These are phyloP conservation scores for Colletotrichum graminicola DNA, from an alignment of 2,329 filamentous ascomycete species.

Conservation along the genomic window DNA sequence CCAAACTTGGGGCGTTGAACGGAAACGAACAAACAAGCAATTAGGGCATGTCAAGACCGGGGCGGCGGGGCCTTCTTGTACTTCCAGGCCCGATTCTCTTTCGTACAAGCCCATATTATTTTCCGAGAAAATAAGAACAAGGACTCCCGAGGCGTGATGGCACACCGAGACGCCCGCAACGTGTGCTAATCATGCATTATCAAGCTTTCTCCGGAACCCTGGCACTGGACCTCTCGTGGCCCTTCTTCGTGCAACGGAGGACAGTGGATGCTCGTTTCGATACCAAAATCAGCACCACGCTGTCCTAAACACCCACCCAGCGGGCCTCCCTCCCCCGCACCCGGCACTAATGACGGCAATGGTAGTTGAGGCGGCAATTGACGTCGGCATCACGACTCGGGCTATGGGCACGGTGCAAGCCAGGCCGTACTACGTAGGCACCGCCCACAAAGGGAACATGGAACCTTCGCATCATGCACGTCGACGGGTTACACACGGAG, in stretches of 20 bases:
- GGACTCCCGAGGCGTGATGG: neutral
- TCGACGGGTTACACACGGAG: conserved; percentile 2
- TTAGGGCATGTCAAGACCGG: conserved; percentile 3
- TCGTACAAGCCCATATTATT: conserved; percentile 1
- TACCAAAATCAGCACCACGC: neutral
- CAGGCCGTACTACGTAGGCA: neutral
- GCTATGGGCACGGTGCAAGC: conserved; percentile 2
- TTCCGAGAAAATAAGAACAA: neutral
- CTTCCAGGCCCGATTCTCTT: neutral
- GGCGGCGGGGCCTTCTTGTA: conserved; percentile 17
- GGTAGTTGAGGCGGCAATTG: conserved; percentile 25
- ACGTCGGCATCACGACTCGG: conserved; percentile 31
- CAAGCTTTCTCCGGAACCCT: conserved; percentile 26
- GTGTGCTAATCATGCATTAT: neutral
- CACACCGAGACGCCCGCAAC: conserved; percentile 20
- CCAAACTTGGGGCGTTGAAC: conserved; percentile 5
- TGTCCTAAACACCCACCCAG: neutral
- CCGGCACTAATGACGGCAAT: conserved; percentile 35
- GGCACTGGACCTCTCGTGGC: conserved; percentile 31
- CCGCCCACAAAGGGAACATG: neutral
- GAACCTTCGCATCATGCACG: neutral
- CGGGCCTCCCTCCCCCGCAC: conserved; percentile 14
- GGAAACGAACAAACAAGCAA: neutral
- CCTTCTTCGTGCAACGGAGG: neutral
- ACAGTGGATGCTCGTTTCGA: neutral